Evolutionary conservation across 352 stramenopile species (phyloP), one percentile per base, ranked within the genome.

Genomic region (Peronospora farinosa): DNA sequence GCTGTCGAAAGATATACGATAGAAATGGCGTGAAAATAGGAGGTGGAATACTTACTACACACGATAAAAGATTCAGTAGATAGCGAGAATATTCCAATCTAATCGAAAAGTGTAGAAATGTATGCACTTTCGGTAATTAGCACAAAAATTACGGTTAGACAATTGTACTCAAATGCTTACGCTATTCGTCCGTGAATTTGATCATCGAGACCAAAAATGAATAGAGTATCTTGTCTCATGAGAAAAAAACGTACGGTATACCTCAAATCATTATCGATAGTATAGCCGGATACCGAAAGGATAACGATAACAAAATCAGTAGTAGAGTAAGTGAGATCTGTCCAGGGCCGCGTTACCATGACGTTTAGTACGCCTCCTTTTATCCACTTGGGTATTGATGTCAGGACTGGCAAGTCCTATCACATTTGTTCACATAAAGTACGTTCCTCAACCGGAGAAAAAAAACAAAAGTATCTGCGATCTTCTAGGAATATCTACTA

Each of bases 381-480:
- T 48, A 78, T 92, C 57, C 80, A 83, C 47, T 61, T 94, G 38
- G 84, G 84, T 32, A 89, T 86, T 38, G 84, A 94, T 47, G 79
- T 69, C 53, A 78, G 72, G 62, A 92, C 84, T 8, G 84, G 84
- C 54, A 94, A 92, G 57, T 78, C 81, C 19, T 88, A 94, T 55
- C 67, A 86, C 43, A 71, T 94, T 48, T 92, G 76, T 57, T 94
- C 84, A 11, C 67, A 65, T 47, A 90, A 94, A 67, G 84, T 92
- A 49, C 6, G 9, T 10, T 37, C n/a, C 13, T 1, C 9, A 36
- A 15, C 10, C 7, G 31, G 13, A n/a, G 31, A 37, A 16, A 37
- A 51, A 39, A 36, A n/a, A 40, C 21, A 13, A 41, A 37, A 5
- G 3, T 27, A 27, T 27, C 23, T 4, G 15, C 40, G 19, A 56